Base-by-base conservation (phyloP, 768 basidiomycete species). In the Trametes maxima region DNA sequence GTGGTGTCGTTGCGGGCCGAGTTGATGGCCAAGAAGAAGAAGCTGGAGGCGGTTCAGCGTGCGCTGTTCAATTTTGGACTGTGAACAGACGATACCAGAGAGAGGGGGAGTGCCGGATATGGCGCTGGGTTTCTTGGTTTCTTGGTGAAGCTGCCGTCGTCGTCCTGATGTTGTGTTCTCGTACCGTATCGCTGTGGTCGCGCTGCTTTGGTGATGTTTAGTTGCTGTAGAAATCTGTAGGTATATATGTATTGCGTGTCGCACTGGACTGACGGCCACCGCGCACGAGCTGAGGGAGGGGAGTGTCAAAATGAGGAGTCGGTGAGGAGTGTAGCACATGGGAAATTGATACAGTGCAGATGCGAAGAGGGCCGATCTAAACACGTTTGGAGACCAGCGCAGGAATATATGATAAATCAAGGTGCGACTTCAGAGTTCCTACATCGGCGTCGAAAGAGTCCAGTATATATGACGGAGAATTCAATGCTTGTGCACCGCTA, bases 31-130 rank as follows among this genome's bases (percentile, higher is more conserved):
- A 72, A 61, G 62, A 73, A 73, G 40, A 59, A 60, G 45, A 69
- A 79, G 24, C 67, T 85, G 24, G 75, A 77, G 62, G 74, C 70
- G 16, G 79, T 82, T 21, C 75, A 66, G 59, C 64, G 62, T n/a
- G 78, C 71, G 63, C n/a, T 66, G 39, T 70, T 83, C 57, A 72
- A 59, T 48, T 74, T 79, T 59, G 60, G 71, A 28, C 64, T 68
- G 28, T 67, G 51, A 46, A 33, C 4, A 37, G 12, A 19, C n/a
- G 19, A 21, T 37, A 33, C 8, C 28, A 33, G 28, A 33, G 4
- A 33, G 28, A 8, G 28, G 28, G 4, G 28, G 28, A 3, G 28
- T 33, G 28, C 28, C 3, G 50, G 12, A 24, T 14, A 14, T 13
- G 40, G 40, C 12, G 40, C 14, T 42, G 3, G 40, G 13, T 42